Evolutionary conservation across 495 filamentous ascomycete genomes (phyloP), one percentile per base, ranked within the genome.

Genomic region (Diplogelasinospora grovesii): DNA sequence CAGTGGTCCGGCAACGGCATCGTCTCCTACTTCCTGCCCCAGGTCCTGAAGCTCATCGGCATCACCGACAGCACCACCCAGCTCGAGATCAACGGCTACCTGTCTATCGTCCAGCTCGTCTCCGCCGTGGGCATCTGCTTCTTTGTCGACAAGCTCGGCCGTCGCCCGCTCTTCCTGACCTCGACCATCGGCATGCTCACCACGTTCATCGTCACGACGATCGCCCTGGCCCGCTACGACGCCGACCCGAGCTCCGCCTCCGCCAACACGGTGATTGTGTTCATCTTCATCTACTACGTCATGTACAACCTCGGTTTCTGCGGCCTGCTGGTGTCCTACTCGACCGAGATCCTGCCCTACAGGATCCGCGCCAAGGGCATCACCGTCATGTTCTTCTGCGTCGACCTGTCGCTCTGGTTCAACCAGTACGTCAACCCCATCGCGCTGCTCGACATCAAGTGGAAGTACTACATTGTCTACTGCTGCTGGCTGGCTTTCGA

Each of bases 251-350:
- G 56, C 38, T 48, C 48, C n/a, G 15, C 42, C 13, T 48, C 56
- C 28, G 50, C 54, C 6, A 67, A 67, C 42, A 39, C 47, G 13
- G 56, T 61, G n/a, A 61, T 65, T 3, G 64, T 58, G 13, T 66
- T 67, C 22, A 73, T 74, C 0, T 65, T 78, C 45, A 66, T 77
- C 35, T 77, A 71, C 52, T 64, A 68, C 26, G 60, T 69, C 48
- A 71, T 62, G 39, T 79, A 76, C 49, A 69, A 73, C 43, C 64
- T 75, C 21, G 68, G 68, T 39, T 75, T 70, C 59, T 71, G 71
- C 9, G 69, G 73, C 28, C 45, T 64, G 8, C 43, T 60, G 11
- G 49, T 61, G 23, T 53, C 52, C 4, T 49, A 65, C 49, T 49
- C 58, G n/a, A 49, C 56, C 37, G 67, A 69, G 50, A 64, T 69